Base-by-base conservation (phyloP, 257 asterid genomes). In the Salvia rosmarinus region DNA sequence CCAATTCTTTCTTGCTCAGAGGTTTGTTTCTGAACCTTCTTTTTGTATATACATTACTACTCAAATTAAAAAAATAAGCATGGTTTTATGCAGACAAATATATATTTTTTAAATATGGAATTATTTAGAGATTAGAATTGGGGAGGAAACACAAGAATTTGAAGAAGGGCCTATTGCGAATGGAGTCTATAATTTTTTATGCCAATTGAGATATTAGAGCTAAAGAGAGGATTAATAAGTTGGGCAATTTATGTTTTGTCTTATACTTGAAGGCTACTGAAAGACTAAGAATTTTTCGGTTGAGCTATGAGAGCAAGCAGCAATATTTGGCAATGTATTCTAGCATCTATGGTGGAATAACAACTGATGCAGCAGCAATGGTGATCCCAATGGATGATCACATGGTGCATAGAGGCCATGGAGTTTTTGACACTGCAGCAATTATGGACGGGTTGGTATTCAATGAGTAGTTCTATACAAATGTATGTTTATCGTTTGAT, bases 351-450 rank as follows among this genome's bases (percentile, higher is more conserved):
- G 96, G 93, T 54, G 99, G 97, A 68, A 91, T 94, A 74, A 89
- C 95, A 23, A 86, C 89, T 2, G 97, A 94, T 82, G 89, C 92
- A 71, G 80, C 89, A 28, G 92, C 95, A 20, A 94, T 94, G 99
- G 84, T 94, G 67, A 83, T 94, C 77, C 97, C 99, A 3, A 79
- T 94, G 84, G 99, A 94, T 73, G 99, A 94, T 66, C 99, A 94
- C 85, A 87, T 94, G 81, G 96, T 91, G 74, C 99, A 94, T 71
- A 80, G 99, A 86, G 97, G 99, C 32, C 99, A 94, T 65, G 97
- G 96, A 58, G 96, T 94, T 67, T 94, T 94, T 67, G 99, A 94
- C 52, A 94, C 99, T 10, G 96, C 97, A 7, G 90, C 96, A 0
- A 88, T 94, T 35, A 28, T 82, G 73, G 90, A 89, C 35, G 97